phyloP scores from a whole-genome alignment of 306 rosid species.

The Begonia peltatifolia region DNA sequence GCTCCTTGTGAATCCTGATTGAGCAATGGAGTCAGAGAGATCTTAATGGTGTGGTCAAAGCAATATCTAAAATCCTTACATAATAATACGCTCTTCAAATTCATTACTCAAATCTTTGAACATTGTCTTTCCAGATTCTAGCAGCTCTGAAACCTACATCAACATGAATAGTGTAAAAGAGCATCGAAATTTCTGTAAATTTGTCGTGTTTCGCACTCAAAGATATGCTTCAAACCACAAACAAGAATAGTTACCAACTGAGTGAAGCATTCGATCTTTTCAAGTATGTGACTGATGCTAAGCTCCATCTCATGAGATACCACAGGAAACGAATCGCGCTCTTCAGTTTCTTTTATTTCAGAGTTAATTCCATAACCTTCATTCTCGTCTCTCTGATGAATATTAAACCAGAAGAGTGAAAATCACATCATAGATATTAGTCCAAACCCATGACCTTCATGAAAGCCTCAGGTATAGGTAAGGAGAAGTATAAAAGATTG shows the following conservation, averaged over 20 bases:
- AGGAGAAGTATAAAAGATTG: background rate
- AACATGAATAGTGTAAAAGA: constrained; percentile 2
- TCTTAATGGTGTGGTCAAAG: background rate
- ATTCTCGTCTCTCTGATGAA: constrained; percentile 22
- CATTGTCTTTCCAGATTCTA: constrained; percentile 59
- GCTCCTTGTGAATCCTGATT: constrained; percentile 63
- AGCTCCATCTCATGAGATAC: constrained; percentile 72
- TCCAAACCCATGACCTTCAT: background rate
- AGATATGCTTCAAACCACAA: background rate
- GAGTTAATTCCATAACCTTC: constrained; percentile 27
- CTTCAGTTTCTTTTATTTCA: constrained; percentile 29
- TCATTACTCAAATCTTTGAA: constrained; percentile 47
- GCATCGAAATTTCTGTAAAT: too few relatives aligned
- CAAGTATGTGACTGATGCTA: constrained; percentile 36
- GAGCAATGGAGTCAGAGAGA: background rate
- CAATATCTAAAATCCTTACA: constrained; percentile 25
- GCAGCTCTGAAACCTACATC: constrained; percentile 58
- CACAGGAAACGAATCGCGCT: constrained; percentile 15
- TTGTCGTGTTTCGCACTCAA: background rate
- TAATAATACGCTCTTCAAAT: constrained; percentile 63
- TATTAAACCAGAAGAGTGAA: background rate
- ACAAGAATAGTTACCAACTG: constrained; percentile 38
- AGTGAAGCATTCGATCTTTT: constrained; percentile 60
- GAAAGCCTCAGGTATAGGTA: background rate
- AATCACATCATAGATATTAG: background rate